Evolutionary conservation across 208 protist species (phyloP).

Genomic region (Angomonas desouzai): DNA sequence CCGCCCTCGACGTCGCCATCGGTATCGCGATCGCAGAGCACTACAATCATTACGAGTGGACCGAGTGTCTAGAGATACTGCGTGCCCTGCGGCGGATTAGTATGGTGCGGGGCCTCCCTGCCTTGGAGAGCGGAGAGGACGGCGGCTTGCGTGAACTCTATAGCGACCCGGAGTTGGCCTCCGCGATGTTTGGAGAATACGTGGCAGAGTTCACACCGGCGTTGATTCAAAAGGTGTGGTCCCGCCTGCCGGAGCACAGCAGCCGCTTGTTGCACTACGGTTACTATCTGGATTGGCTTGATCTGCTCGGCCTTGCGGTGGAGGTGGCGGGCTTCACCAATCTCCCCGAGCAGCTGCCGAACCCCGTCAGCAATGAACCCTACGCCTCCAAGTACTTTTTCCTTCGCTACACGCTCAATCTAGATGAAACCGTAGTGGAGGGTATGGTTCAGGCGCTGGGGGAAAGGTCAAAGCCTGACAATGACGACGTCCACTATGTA

Average conservation of each 20-base stretch:
- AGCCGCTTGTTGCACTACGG: constrained; percentile 41
- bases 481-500: constrained; percentile 13
- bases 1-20: constrained; percentile 64
- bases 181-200: constrained; percentile 42
- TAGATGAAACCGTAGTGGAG: constrained; percentile 38
- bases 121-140: constrained; percentile 15
- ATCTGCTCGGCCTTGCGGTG: constrained; percentile 65
- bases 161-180: constrained; percentile 12
- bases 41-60: constrained; percentile 52
- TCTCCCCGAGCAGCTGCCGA: constrained; percentile 61
- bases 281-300: constrained; percentile 74
- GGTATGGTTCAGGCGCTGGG: background rate
- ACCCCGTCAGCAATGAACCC: constrained; percentile 49
- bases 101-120: constrained; percentile 48
- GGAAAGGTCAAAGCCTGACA: background rate
- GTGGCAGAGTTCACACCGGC: constrained; percentile 60
- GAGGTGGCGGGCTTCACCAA: constrained; percentile 41
- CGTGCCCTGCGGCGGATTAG: constrained; percentile 75
- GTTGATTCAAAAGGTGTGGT: constrained; percentile 71
- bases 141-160: constrained; percentile 11
- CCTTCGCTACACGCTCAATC: constrained; percentile 59
- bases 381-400: constrained; percentile 81
- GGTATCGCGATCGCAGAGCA: constrained; percentile 72
- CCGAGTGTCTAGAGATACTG: constrained; percentile 75
- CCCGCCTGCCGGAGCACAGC: constrained; percentile 68